Percentiles rank a stretch among this genome's conserved stretches.
Evolutionary conservation across 495 filamentous ascomycete species (phyloP).

Genomic region (Annulohypoxylon bovei): DNA sequence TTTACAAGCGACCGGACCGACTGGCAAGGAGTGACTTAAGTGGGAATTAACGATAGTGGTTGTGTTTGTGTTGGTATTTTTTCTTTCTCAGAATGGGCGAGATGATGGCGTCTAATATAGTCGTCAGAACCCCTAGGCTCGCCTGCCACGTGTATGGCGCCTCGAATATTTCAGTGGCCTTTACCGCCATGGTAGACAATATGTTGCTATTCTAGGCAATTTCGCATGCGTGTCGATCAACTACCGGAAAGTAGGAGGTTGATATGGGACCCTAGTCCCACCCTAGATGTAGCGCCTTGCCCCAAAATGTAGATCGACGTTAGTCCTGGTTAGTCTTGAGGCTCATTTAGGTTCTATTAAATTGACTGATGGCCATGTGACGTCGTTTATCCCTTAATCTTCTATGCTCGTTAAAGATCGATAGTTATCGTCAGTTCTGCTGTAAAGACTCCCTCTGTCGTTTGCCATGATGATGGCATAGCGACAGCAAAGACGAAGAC

Average conservation of each 20-base stretch:
- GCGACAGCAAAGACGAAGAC: not conserved
- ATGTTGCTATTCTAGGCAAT: slow-evolving; percentile 40
- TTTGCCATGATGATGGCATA: slow-evolving; percentile 5
- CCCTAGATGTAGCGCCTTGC: slow-evolving; percentile 21
- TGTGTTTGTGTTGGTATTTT: slow-evolving; percentile 5
- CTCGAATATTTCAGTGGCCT: not conserved
- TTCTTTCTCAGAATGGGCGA: not conserved
- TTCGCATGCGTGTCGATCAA: slow-evolving; percentile 33
- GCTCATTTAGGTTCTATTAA: slow-evolving; percentile 16
- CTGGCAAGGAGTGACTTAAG: slow-evolving; percentile 22
- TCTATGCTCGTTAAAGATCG: not conserved
- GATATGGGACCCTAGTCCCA: slow-evolving; percentile 16
- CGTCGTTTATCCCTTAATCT: slow-evolving; percentile 12
- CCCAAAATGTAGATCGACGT: slow-evolving; percentile 37
- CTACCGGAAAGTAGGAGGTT: slow-evolving; percentile 21
- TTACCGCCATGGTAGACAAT: slow-evolving; percentile 19
- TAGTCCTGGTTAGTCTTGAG: slow-evolving; percentile 22
- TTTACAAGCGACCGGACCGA: slow-evolving; percentile 24
- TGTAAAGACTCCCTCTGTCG: not conserved
- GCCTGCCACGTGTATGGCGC: slow-evolving; percentile 9
- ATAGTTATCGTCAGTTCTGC: not conserved
- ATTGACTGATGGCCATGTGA: slow-evolving; percentile 12
- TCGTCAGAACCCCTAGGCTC: not conserved
- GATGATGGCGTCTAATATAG: slow-evolving; percentile 18
- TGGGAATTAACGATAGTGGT: slow-evolving; percentile 25